Evolutionary conservation across 2,329 filamentous ascomycete genomes (phyloP).

Genomic region (Exophiala lecanii-corni): DNA sequence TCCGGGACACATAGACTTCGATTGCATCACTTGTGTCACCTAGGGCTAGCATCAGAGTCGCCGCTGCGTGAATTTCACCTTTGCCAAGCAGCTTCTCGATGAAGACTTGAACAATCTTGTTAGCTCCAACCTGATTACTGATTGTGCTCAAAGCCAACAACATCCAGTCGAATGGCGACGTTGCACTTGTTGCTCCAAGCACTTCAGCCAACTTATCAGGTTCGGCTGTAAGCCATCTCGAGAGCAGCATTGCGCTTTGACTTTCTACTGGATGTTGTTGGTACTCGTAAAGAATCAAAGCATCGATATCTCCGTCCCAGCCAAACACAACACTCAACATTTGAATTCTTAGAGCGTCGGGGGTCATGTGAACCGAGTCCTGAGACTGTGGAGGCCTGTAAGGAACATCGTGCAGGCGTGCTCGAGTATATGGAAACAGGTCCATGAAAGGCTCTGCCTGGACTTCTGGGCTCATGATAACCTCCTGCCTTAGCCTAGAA

Average conservation of each 20-base stretch:
- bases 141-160: constrained; percentile 85
- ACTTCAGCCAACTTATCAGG: constrained; percentile 70
- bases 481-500: constrained; percentile 74
- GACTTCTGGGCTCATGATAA: constrained; percentile 73
- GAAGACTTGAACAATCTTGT: constrained; percentile 85
- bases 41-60: constrained; percentile 86
- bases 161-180: constrained; percentile 97
- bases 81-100: constrained; percentile 85
- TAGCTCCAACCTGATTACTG: constrained; percentile 70
- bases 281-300: constrained; percentile 76
- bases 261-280: constrained; percentile 68
- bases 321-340: constrained; percentile 95
- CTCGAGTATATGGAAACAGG: constrained; percentile 79
- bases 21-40: constrained; percentile 92
- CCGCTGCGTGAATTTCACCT: constrained; percentile 85
- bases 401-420: constrained; percentile 74
- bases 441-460: constrained; percentile 58
- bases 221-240: constrained; percentile 89
- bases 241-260: constrained; percentile 72
- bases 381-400: constrained; percentile 64
- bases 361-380: constrained; percentile 57
- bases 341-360: constrained; percentile 76
- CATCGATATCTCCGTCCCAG: constrained; percentile 80
- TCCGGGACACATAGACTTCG: constrained; percentile 90
- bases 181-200: constrained; percentile 70